Evolutionary conservation across 176 grass and related monocot species (phyloP), one percentile per base, ranked within the genome.

Genomic region (Phoenix roebelenii): DNA sequence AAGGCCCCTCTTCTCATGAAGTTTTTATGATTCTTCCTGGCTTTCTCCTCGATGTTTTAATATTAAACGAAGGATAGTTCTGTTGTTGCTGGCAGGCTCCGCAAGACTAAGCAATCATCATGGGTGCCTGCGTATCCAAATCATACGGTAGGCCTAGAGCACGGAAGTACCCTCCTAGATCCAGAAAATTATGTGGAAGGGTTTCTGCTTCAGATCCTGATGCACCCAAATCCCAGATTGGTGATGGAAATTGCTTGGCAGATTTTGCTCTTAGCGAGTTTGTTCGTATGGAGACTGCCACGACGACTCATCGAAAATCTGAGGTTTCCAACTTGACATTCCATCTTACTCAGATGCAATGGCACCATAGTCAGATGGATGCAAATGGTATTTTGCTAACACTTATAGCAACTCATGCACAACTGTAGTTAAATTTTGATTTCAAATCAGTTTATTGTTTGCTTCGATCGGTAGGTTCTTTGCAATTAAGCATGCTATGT

Each of bases 341-440:
- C 80, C 87, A 92, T 51, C 75, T 84, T 15, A 92, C 79, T 5
- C 84, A 98, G 67, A 82, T 92, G 81, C 80, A 88, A 59, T 92
- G 93, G 87, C 79, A 88, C 54, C 87, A 91, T 57, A 88, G 73
- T 72, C 78, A 91, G 87, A 74, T 63, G 29, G 78, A 88, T 30
- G 52, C 44, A 30, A 80, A 75, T 60, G 93, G 93, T 95, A 75
- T 50, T 62, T 18, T 54, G 49, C 39, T 70, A 20, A 52, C 18
- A 18, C 62, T 72, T 55, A 39, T 39, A 39, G 10, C 32, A 6
- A 32, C 35, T 44, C 35, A 44, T 12, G 12, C 35, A 44, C 1
- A 1, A 44, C 14, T 14, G 1, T 12, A 44, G 2, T 44, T 44
- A 44, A 44, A 44, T 44, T 44, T 14, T 44, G 35, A 44, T 12